These are phyloP conservation scores for Ambrosia hybrid DNA, from an alignment of 140 eudicot species.

Conservation along the genomic window DNA sequence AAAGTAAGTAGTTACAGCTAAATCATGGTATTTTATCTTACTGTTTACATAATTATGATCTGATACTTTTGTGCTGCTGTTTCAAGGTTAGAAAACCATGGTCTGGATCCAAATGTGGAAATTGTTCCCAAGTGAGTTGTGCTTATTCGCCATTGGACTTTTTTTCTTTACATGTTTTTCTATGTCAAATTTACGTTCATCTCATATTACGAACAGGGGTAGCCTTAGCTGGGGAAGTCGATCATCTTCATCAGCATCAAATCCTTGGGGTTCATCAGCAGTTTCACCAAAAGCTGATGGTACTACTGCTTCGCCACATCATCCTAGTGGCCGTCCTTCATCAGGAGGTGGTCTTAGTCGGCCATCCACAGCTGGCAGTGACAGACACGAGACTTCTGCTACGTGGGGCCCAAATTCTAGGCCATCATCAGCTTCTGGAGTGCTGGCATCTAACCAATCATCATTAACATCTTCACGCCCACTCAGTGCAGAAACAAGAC, in stretches of 20 bases:
- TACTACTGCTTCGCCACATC: constrained; percentile 59
- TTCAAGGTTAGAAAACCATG: constrained; percentile 95
- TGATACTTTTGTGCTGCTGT: constrained; percentile 32
- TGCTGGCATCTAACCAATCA: constrained; percentile 57
- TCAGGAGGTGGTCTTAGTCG: constrained; percentile 95
- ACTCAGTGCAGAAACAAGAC: constrained; percentile 94
- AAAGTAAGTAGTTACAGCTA: constrained; percentile 43
- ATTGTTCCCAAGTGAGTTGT: constrained; percentile 97
- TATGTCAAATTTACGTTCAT: constrained; percentile 4
- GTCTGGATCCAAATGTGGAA: constrained; percentile 95
- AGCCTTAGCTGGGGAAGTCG: constrained; percentile 93
- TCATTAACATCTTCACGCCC: constrained; percentile 73
- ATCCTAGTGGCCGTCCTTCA: constrained; percentile 68
- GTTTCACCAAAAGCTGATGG: constrained; percentile 76
- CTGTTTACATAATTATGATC: constrained; percentile 6
- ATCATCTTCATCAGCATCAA: constrained; percentile 75
- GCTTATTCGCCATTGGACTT: not conserved
- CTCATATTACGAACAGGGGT: constrained; percentile 58
- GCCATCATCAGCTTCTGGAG: constrained; percentile 94
- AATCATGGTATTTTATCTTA: not conserved
- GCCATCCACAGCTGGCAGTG: constrained; percentile 97
- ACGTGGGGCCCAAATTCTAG: constrained; percentile 80
- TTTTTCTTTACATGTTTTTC: not conserved
- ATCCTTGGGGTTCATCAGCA: constrained; percentile 85
- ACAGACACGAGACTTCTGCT: constrained; percentile 56